Evolutionary conservation across 305 asterid genomes (phyloP).

Genomic region (Fraxinus albicans): DNA sequence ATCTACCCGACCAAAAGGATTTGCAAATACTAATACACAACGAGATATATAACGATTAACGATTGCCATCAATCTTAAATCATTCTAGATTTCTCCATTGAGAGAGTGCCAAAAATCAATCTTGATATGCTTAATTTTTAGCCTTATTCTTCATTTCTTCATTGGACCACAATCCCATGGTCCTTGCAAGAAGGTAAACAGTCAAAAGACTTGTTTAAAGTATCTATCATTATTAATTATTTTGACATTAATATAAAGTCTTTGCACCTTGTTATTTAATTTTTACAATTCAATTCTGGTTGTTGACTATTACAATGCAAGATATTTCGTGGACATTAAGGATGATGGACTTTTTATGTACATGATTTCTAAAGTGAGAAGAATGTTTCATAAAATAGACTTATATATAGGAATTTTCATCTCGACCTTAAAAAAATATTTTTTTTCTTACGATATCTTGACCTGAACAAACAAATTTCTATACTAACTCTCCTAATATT

Average conservation of each 20-base stretch:
- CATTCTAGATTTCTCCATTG: neutral
- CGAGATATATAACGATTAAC: neutral
- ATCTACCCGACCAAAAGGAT: neutral
- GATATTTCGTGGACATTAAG: neutral
- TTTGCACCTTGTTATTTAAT: neutral
- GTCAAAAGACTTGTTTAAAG: neutral
- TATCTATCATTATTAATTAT: neutral
- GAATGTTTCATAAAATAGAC: neutral
- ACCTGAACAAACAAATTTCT: neutral
- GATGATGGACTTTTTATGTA: neutral
- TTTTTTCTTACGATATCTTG: neutral
- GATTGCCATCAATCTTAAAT: neutral
- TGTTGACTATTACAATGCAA: neutral
- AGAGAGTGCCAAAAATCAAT: neutral
- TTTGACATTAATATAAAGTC: neutral
- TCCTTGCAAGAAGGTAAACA: neutral
- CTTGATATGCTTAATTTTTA: neutral
- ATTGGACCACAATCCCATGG: neutral
- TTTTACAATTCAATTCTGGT: neutral
- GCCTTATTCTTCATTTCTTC: neutral
- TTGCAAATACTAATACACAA: neutral
- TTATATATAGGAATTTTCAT: neutral
- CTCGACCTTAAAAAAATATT: neutral
- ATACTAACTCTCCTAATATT: neutral
- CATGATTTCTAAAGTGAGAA: neutral